phyloP scores from a whole-genome alignment of 2,329 filamentous ascomycete genomes.

The Apiospora malaysiana region DNA sequence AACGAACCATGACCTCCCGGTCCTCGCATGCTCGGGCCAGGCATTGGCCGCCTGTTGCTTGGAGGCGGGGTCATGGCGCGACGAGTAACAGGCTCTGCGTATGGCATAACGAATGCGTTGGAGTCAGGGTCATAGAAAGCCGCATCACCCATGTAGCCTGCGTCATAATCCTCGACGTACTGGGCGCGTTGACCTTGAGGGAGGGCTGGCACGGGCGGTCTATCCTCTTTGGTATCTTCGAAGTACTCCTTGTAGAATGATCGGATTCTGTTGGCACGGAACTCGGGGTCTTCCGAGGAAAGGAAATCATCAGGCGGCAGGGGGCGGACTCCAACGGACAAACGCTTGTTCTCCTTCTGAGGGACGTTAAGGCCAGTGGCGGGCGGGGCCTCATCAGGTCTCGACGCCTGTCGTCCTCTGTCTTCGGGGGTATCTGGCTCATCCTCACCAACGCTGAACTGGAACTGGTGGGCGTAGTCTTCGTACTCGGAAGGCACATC shows the following conservation, averaged over 20 bases:
- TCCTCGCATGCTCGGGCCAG: slow-evolving; percentile 37
- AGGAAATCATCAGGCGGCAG: slow-evolving; percentile 83
- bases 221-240: slow-evolving; percentile 71
- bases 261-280: slow-evolving; percentile 92
- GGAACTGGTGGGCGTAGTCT: slow-evolving; percentile 24
- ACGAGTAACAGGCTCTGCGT: slow-evolving; percentile 82
- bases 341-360: slow-evolving; percentile 58
- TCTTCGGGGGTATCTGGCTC: slow-evolving; percentile 29
- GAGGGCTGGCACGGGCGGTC: slow-evolving; percentile 26
- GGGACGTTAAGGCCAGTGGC: slow-evolving; percentile 58
- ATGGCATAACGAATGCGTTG: slow-evolving; percentile 79
- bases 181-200: slow-evolving; percentile 38
- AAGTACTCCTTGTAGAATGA: slow-evolving; percentile 99
- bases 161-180: slow-evolving; percentile 80
- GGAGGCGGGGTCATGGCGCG: slow-evolving; percentile 97
- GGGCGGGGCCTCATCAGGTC: slow-evolving; percentile 35
- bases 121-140: slow-evolving; percentile 70
- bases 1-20: slow-evolving; percentile 51
- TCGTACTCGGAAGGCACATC: slow-evolving; percentile 30
- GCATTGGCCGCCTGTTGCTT: slow-evolving; percentile 43
- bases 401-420: slow-evolving; percentile 29
- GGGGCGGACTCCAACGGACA: slow-evolving; percentile 80
- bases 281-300: slow-evolving; percentile 86
- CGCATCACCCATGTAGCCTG: slow-evolving; percentile 69
- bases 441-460: slow-evolving; percentile 42